phyloP scores from a whole-genome alignment of 305 asterid species.

The Galium porrigens region DNA sequence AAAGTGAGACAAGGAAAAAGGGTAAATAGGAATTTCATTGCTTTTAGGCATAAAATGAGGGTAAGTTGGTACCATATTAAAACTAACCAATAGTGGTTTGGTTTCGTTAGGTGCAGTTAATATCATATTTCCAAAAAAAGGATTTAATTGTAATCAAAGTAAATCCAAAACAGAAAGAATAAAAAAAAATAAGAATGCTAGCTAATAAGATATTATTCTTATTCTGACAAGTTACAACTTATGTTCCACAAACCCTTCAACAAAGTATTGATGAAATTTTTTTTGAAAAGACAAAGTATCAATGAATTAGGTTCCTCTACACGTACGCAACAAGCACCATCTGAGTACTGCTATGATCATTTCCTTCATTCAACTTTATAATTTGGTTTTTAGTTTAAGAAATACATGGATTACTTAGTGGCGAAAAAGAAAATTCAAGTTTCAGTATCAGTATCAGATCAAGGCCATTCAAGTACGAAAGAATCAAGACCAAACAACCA shows the following conservation, averaged over 20 bases:
- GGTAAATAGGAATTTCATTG: neutral
- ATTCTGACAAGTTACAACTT: neutral
- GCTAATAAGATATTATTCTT: neutral
- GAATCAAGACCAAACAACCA: constrained; percentile 23
- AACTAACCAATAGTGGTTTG: neutral
- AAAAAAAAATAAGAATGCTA: neutral
- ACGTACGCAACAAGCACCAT: neutral
- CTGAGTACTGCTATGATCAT: neutral
- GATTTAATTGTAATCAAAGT: neutral
- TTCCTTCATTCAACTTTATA: neutral
- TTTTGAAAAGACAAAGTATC: too few species aligned
- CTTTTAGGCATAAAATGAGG: neutral
- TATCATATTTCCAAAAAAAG: neutral
- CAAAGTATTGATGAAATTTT: neutral
- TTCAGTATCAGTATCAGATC: neutral
- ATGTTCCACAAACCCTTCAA: neutral
- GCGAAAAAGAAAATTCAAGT: neutral
- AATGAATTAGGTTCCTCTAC: neutral
- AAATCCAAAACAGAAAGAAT: neutral
- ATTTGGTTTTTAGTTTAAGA: neutral
- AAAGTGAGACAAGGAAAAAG: neutral
- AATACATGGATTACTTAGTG: neutral
- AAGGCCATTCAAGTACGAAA: neutral
- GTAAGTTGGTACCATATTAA: neutral
- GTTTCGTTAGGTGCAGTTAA: too few species aligned